These are phyloP conservation scores for Arthrobotrys sphaeroides DNA, from an alignment of 2,329 filamentous ascomycete species.

Conservation along the genomic window DNA sequence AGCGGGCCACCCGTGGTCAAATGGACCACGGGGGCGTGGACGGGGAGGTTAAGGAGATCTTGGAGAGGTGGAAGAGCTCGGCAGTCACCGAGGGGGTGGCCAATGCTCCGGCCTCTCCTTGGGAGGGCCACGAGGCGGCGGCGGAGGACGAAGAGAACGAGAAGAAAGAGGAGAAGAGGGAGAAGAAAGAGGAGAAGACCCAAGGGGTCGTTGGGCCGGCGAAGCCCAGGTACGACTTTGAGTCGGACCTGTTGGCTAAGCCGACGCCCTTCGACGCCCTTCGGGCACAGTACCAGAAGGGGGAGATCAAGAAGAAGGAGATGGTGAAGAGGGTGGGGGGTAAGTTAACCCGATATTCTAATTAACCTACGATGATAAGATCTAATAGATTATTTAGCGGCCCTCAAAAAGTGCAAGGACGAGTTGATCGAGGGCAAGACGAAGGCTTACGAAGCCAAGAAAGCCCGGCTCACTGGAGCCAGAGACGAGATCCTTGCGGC, in stretches of 20 bases:
- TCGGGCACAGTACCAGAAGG: background rate
- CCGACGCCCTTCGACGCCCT: background rate
- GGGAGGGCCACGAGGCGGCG: background rate
- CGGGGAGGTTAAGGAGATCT: slow-evolving; percentile 21
- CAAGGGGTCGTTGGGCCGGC: background rate
- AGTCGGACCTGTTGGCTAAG: background rate
- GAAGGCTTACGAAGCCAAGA: slow-evolving; percentile 3
- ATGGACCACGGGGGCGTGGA: background rate
- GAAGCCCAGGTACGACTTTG: slow-evolving; percentile 21
- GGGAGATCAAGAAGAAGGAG: slow-evolving; percentile 11
- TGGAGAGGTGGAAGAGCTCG: slow-evolving; percentile 15
- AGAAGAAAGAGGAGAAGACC: background rate
- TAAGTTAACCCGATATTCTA: background rate
- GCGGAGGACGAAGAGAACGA: background rate
- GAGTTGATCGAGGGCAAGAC: background rate
- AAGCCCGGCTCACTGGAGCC: background rate
- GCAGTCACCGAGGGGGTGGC: slow-evolving; percentile 11
- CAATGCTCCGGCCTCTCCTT: slow-evolving; percentile 13
- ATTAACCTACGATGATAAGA: background rate
- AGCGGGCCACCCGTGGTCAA: background rate
- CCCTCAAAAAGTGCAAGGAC: background rate
- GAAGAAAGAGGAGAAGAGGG: background rate
- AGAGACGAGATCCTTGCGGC: background rate
- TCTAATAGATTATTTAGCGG: slow-evolving; percentile 9
- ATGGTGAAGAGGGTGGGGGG: slow-evolving; percentile 13